Evolutionary conservation across 768 basidiomycete genomes (phyloP), one percentile per base, ranked within the genome.

Genomic region (Leccinum rimulosum): DNA sequence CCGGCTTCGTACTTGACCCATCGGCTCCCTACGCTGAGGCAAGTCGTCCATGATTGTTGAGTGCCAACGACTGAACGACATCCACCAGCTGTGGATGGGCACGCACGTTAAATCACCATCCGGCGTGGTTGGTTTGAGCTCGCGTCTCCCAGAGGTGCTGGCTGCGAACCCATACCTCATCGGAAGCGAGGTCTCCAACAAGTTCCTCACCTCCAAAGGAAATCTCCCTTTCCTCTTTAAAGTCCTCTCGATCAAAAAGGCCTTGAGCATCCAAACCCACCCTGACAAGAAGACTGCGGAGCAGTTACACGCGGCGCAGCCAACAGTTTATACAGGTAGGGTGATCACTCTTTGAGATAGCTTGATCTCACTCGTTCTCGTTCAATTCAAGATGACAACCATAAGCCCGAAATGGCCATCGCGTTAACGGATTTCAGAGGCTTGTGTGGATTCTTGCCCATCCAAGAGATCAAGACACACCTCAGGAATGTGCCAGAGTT

Each of bases 381-480:
- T 61, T 54, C 15, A 38, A 19, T 35, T 40, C 40, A 61, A 92
- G 97, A 99, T 73, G 84, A 86, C 6, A 98, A 98, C 70, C 97
- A 99, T 68, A 99, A 99, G 74, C 97, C 97, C 3, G 97, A 99
- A 73, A 96, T 99, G 93, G 94, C 95, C n/a, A 81, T 99, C 38
- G 97, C 97, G 0, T 75, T 99, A 60, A 95, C 95, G 0, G 84
- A 87, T 14, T 98, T 98, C 79, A 79, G 79, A 40, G 97, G 91
- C 2, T 79, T 98, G 68, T 96, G 95, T 70, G 96, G 96, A 47
- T 99, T 98, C 77, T 83, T 89, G 17, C 96, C 96, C 5, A 83
- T 94, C 2, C 68, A 78, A 1, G 75, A 82, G 51, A 91, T 99
- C 70, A 85, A 87, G 17, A 71, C 76, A 17, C 82, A 84, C 75